A percentile compares a stretch with the other conserved stretches of the same genome.
Evolutionary conservation across 2,329 filamentous ascomycete species (phyloP).

Genomic region (Fusarium sp.): DNA sequence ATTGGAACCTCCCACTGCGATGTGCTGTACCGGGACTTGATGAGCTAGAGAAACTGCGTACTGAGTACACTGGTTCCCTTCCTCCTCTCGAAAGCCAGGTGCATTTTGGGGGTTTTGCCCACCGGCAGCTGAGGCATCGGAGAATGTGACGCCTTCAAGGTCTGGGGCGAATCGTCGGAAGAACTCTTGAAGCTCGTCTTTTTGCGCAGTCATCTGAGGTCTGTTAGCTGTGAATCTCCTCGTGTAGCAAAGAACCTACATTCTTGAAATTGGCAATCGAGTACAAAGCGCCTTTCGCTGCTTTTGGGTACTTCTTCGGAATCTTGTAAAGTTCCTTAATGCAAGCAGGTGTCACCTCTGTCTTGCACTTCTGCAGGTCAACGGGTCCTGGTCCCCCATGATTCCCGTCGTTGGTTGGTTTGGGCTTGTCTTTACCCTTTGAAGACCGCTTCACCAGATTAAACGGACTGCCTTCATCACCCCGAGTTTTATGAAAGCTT

Average conservation of each 20-base stretch:
- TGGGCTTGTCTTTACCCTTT: not conserved
- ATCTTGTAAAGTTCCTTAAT: conserved; percentile 59
- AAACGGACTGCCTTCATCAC: not conserved
- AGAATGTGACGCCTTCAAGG: conserved; percentile 65
- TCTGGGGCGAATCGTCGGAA: conserved; percentile 64
- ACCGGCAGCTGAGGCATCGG: conserved; percentile 65
- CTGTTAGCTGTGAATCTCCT: conserved; percentile 8
- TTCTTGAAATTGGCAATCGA: conserved; percentile 66
- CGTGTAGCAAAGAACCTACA: conserved; percentile 37
- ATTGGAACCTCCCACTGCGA: conserved; percentile 48
- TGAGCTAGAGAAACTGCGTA: conserved; percentile 50
- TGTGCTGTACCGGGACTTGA: conserved; percentile 50
- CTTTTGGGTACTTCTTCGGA: conserved; percentile 60
- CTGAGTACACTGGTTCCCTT: conserved; percentile 55
- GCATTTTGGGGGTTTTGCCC: conserved; percentile 61
- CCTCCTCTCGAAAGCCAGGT: conserved; percentile 38
- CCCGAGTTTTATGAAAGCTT: not conserved
- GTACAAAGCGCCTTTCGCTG: conserved; percentile 70
- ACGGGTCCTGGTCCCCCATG: conserved; percentile 10
- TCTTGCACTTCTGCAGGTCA: conserved; percentile 49
- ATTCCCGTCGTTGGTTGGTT: conserved; percentile 16
- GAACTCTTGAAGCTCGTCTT: conserved; percentile 67
- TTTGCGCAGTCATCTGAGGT: conserved; percentile 60
- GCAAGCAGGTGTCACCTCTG: conserved; percentile 56
- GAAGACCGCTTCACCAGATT: not conserved